These are phyloP conservation scores for Pseudogymnoascus sp. DNA, from an alignment of 2,329 filamentous ascomycete species.

Conservation along the genomic window DNA sequence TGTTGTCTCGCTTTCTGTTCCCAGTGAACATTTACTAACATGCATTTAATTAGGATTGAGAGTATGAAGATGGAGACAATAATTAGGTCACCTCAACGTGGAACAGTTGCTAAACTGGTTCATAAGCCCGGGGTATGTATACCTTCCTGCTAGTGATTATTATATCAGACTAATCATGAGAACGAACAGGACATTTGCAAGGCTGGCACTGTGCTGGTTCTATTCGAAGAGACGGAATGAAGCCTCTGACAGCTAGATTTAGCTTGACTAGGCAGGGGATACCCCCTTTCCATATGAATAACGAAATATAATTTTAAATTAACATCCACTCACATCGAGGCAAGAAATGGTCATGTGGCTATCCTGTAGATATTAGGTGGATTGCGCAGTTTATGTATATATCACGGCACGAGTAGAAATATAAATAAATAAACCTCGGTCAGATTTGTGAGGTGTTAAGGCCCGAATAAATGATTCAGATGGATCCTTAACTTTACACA, in stretches of 20 bases:
- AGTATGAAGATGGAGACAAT: slow-evolving; percentile 90
- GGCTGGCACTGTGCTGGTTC: slow-evolving; percentile 63
- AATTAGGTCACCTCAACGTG: slow-evolving; percentile 66
- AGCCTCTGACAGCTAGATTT: not conserved
- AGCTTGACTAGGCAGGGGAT: not conserved
- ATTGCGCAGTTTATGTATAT: not conserved
- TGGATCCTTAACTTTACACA: not conserved
- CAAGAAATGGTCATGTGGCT: not conserved
- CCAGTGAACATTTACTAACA: not conserved
- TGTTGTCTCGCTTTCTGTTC: slow-evolving; percentile 30
- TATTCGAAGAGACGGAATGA: slow-evolving; percentile 48
- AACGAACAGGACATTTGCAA: slow-evolving; percentile 62
- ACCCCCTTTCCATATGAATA: not conserved
- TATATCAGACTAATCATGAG: slow-evolving; percentile 11
- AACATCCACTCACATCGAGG: not conserved
- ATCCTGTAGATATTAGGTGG: not conserved
- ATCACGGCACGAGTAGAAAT: not conserved
- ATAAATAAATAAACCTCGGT: not conserved
- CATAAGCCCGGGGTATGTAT: slow-evolving; percentile 63
- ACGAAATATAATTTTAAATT: not conserved
- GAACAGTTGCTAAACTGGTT: slow-evolving; percentile 62
- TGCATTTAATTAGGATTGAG: slow-evolving; percentile 49
- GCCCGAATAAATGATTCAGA: not conserved
- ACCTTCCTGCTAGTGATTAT: slow-evolving; percentile 8
- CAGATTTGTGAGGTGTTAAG: not conserved